phyloP scores from a whole-genome alignment of 73 alveolate genomes.

The Paramecium octaurelia region DNA sequence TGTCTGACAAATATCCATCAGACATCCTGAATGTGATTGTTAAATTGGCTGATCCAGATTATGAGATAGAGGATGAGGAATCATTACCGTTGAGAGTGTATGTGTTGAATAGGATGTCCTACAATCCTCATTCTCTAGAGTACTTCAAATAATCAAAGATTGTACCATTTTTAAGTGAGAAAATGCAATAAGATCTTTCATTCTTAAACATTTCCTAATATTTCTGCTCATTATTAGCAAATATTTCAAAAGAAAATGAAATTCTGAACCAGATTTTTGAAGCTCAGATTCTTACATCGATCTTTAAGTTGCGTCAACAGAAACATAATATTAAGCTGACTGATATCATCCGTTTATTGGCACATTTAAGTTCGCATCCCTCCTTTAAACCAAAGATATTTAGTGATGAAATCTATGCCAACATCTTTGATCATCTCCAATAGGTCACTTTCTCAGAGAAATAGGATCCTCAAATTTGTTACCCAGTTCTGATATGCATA shows the following conservation, averaged over 20 bases:
- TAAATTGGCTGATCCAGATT: constrained; percentile 47
- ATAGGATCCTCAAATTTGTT: constrained; percentile 15
- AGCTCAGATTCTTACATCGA: constrained; percentile 12
- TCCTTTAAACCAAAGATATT: constrained; percentile 33
- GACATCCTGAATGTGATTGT: constrained; percentile 25
- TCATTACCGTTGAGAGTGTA: constrained; percentile 44
- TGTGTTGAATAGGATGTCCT: constrained; percentile 40
- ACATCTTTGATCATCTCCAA: constrained; percentile 41
- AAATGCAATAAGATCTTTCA: background rate
- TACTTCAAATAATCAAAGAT: constrained; percentile 10
- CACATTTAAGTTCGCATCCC: constrained; percentile 58
- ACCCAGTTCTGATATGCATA: constrained; percentile 47
- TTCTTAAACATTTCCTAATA: constrained; percentile 19
- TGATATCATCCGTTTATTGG: constrained; percentile 49
- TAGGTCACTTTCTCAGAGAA: constrained; percentile 34
- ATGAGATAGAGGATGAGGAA: constrained; percentile 46
- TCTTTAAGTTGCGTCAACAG: constrained; percentile 13
- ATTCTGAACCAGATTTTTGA: constrained; percentile 44
- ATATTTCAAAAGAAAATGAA: constrained; percentile 57
- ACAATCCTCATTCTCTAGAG: background rate
- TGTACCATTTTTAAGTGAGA: constrained; percentile 26
- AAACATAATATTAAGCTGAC: constrained; percentile 46
- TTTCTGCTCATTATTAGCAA: constrained; percentile 55
- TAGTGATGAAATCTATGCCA: constrained; percentile 51
- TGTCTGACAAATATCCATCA: constrained; percentile 58